A percentile compares a stretch with the other conserved stretches of the same genome.
Evolutionary conservation across 225 moss, liverwort and hornwort genomes (phyloP).

Genomic region (Takakia lepidozioides): DNA sequence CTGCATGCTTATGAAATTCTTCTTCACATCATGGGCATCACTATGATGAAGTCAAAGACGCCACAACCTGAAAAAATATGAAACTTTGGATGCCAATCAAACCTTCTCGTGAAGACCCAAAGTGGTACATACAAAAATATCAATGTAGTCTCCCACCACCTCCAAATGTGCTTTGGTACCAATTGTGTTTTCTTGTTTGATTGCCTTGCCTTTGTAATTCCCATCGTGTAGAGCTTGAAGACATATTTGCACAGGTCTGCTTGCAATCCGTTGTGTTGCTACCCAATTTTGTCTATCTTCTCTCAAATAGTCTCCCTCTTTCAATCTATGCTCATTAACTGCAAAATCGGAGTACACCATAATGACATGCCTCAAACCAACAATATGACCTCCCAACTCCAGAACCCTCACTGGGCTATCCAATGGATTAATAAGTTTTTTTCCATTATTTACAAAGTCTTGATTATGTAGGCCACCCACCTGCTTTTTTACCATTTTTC

Average conservation of each 20-base stretch:
- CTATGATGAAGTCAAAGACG: background rate
- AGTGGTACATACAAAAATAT: background rate
- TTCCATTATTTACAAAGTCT: too few relatives aligned
- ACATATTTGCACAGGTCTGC: background rate
- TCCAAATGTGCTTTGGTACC: background rate
- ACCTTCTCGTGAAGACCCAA: background rate
- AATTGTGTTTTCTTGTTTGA: background rate
- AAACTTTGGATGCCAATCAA: background rate
- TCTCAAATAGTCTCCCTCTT: background rate
- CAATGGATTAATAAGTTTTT: background rate
- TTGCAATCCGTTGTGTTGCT: background rate
- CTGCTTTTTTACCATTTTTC: too few relatives aligned
- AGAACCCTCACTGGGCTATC: background rate
- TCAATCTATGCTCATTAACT: background rate
- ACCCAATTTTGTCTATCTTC: slow-evolving; percentile 1
- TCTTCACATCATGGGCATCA: background rate
- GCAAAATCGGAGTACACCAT: background rate
- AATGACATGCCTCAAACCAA: background rate
- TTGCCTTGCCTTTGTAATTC: background rate
- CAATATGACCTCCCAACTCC: background rate
- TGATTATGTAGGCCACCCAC: too few relatives aligned
- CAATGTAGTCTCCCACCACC: background rate
- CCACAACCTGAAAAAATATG: background rate
- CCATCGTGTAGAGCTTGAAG: slow-evolving; percentile 1
- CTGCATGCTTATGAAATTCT: background rate